phyloP scores from a whole-genome alignment of 192 early-diverging fungal species.

The Podila clonocystis region DNA sequence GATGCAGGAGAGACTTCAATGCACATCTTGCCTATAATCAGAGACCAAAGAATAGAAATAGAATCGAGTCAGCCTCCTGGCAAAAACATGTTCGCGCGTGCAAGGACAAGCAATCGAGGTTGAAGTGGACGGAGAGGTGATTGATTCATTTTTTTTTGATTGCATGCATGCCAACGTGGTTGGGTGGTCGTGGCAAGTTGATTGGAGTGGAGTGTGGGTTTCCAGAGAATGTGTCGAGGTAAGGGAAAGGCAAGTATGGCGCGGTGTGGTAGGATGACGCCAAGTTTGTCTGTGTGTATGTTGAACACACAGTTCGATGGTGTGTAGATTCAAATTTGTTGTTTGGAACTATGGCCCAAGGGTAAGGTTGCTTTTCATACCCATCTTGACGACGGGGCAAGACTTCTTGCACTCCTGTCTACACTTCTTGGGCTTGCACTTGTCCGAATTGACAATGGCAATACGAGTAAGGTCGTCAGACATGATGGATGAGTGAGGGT shows the following conservation, averaged over 20 bases:
- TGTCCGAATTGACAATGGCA: constrained; percentile 93
- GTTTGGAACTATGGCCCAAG: neutral
- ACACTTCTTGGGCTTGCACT: constrained; percentile 99
- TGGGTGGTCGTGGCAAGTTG: too few species aligned
- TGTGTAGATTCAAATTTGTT: neutral
- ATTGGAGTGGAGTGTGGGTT: neutral
- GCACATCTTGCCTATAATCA: constrained; percentile 83
- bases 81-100: neutral
- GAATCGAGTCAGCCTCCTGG: neutral
- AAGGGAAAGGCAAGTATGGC: neutral
- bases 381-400: constrained; percentile 97
- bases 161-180: constrained; percentile 6
- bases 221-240: neutral
- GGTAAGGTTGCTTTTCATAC: constrained; percentile 59
- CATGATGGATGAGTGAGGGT: constrained; percentile 60
- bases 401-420: constrained; percentile 97
- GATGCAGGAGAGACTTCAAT: constrained; percentile 89
- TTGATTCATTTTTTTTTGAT: neutral
- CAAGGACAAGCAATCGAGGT: neutral
- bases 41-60: neutral
- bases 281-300: too few species aligned
- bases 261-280: neutral
- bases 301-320: neutral
- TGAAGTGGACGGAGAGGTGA: neutral
- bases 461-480: constrained; percentile 91